Percentiles rank a stretch among this genome's conserved stretches.
Evolutionary conservation across 2,329 filamentous ascomycete genomes (phyloP).

Genomic region (Trichophyton equinum): DNA sequence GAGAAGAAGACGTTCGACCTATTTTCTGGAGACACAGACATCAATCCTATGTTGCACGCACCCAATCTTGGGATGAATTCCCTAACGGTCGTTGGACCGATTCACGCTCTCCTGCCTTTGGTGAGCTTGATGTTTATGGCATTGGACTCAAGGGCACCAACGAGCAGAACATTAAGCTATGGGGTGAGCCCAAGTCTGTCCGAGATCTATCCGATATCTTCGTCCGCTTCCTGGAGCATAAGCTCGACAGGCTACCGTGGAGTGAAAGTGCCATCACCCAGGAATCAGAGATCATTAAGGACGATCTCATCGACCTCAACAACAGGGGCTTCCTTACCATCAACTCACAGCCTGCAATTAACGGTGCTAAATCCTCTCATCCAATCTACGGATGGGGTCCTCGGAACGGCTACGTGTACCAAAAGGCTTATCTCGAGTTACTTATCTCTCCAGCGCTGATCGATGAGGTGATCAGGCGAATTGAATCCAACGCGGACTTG

Average conservation of each 20-base stretch:
- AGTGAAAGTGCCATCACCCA: slow-evolving; percentile 76
- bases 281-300: slow-evolving; percentile 67
- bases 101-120: slow-evolving; percentile 88
- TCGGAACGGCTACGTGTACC: slow-evolving; percentile 89
- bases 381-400: slow-evolving; percentile 90
- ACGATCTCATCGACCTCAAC: slow-evolving; percentile 71
- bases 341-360: slow-evolving; percentile 92
- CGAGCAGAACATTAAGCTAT: slow-evolving; percentile 88
- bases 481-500: slow-evolving; percentile 65
- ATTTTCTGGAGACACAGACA: slow-evolving; percentile 99
- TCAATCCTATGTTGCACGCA: slow-evolving; percentile 87
- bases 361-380: slow-evolving; percentile 78
- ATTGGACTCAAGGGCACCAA: slow-evolving; percentile 90
- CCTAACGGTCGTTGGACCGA: slow-evolving; percentile 98
- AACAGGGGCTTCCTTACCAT: slow-evolving; percentile 79
- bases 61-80: slow-evolving; percentile 98
- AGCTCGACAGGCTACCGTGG: slow-evolving; percentile 79
- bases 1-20: slow-evolving; percentile 88
- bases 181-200: slow-evolving; percentile 72
- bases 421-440: slow-evolving; percentile 93
- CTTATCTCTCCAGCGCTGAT: slow-evolving; percentile 72
- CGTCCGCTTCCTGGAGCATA: slow-evolving; percentile 68
- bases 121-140: slow-evolving; percentile 86
- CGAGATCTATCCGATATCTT: slow-evolving; percentile 75
- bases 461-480: slow-evolving; percentile 60